Conservation (phyloP, 768 basidiomycete genomes). For the Agrocybe praecox region DNA sequence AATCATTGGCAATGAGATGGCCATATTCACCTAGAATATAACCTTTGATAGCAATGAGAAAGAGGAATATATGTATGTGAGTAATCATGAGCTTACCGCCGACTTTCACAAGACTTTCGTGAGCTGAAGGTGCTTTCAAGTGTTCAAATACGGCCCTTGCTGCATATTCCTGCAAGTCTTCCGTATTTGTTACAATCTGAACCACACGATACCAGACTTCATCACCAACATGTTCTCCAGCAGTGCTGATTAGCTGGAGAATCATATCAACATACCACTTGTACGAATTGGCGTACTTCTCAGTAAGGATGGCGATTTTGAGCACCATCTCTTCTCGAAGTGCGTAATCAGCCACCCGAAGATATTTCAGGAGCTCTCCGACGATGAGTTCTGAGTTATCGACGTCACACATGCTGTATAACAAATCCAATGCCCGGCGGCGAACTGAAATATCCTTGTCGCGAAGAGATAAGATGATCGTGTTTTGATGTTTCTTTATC, state of each 20-base stretch:
- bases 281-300: slow-evolving; percentile 96
- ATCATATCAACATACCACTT: slow-evolving; percentile 99
- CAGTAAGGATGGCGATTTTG: slow-evolving; percentile 98
- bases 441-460: slow-evolving; percentile 98
- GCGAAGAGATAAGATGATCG: slow-evolving; percentile 91
- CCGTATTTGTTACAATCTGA: slow-evolving; percentile 98
- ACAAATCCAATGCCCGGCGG: slow-evolving; percentile 88
- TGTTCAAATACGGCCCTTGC: slow-evolving; percentile 91
- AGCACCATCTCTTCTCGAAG: slow-evolving; percentile 98
- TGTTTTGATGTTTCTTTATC: slow-evolving; percentile 94
- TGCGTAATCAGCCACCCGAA: slow-evolving; percentile 95
- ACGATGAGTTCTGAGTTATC: slow-evolving; percentile 96
- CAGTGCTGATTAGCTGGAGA: slow-evolving; percentile 91
- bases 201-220: slow-evolving; percentile 99
- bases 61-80: not conserved
- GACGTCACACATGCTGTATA: slow-evolving; percentile 99
- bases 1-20: slow-evolving; percentile 94
- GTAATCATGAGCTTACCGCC: slow-evolving; percentile 60
- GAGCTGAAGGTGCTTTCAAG: slow-evolving; percentile 80
- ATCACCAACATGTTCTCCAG: slow-evolving; percentile 98
- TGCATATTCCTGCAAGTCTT: slow-evolving; percentile 96
- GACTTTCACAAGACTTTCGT: slow-evolving; percentile 95
- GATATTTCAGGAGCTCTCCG: slow-evolving; percentile 90
- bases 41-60: slow-evolving; percentile 44
- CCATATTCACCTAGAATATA: slow-evolving; percentile 99